phyloP scores from a whole-genome alignment of 2,329 filamentous ascomycete genomes.

The Talaromyces sp. region DNA sequence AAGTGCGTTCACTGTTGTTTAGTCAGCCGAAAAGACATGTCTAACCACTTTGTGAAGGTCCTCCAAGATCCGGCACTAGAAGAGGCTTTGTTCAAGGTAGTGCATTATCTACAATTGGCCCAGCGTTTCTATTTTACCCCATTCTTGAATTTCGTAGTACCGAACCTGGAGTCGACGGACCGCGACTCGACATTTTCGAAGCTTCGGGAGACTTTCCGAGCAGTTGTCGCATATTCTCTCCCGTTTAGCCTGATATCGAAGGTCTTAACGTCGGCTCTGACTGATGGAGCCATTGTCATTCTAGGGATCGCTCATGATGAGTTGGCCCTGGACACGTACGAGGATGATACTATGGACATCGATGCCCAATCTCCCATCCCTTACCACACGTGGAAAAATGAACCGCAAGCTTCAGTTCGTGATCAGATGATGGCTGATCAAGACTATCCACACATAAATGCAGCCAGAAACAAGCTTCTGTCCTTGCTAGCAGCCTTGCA shows the following conservation, averaged over 20 bases:
- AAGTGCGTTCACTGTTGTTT: constrained; percentile 20
- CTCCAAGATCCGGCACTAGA: constrained; percentile 16
- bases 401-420: constrained; percentile 21
- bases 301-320: constrained; percentile 30
- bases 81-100: constrained; percentile 24
- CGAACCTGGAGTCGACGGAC: constrained; percentile 19
- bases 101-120: constrained; percentile 29
- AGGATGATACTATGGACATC: constrained; percentile 32
- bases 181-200: constrained; percentile 27
- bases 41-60: constrained; percentile 16
- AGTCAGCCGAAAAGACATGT: not conserved
- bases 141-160: constrained; percentile 27
- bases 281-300: constrained; percentile 39
- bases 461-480: constrained; percentile 29
- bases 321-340: constrained; percentile 13
- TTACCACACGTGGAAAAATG: constrained; percentile 32
- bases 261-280: constrained; percentile 40
- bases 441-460: constrained; percentile 21
- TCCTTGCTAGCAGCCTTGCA: constrained; percentile 42
- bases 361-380: constrained; percentile 30
- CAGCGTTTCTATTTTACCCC: constrained; percentile 33
- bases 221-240: constrained; percentile 44
- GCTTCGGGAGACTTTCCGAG: constrained; percentile 40
- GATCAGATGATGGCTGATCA: constrained; percentile 26
- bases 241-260: constrained; percentile 36